A percentile compares a stretch with the other conserved stretches of the same genome.
These are phyloP conservation scores for Zygoascus meyerae DNA, from an alignment of 1,139 yeast genomes.

Conservation along the genomic window DNA sequence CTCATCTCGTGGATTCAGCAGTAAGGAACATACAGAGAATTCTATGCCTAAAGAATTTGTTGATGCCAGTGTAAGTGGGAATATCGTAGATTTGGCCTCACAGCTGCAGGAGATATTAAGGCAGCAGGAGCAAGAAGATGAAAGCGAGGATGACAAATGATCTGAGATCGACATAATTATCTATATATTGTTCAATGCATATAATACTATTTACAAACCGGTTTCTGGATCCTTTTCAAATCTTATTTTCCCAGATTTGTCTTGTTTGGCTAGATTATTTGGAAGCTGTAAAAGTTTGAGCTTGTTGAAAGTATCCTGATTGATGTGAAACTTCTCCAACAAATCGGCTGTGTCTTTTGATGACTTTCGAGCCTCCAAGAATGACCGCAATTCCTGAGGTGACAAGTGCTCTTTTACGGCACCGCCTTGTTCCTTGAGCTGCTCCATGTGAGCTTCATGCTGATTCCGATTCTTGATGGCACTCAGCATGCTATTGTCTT, in stretches of 20 bases:
- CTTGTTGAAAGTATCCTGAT: constrained; percentile 1
- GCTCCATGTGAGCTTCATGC: background rate
- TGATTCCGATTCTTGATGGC: constrained; percentile 8
- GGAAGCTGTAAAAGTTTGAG: constrained; percentile 2
- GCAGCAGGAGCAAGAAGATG: constrained; percentile 13
- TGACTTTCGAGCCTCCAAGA: background rate
- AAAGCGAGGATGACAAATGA: constrained; percentile 2
- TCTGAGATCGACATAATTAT: background rate
- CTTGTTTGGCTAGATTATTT: constrained; percentile 1
- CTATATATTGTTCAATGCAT: background rate
- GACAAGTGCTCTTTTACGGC: background rate
- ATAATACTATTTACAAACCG: background rate
- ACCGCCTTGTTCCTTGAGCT: constrained; percentile 1
- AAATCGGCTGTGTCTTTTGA: background rate
- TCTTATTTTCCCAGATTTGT: constrained; percentile 1
- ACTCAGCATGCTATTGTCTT: constrained; percentile 10
- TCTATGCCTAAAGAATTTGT: constrained; percentile 89
- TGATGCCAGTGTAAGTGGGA: constrained; percentile 64
- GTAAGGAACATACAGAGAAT: constrained; percentile 80
- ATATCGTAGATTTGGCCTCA: constrained; percentile 27
- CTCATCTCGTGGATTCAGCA: constrained; percentile 56
- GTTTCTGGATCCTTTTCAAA: constrained; percentile 39
- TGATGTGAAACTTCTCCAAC: background rate
- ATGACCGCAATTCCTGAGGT: constrained; percentile 1
- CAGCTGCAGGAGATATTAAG: constrained; percentile 24